Base-by-base conservation (phyloP, 129 eudicot genomes). In the Rutidosis leptorrhynchoides region DNA sequence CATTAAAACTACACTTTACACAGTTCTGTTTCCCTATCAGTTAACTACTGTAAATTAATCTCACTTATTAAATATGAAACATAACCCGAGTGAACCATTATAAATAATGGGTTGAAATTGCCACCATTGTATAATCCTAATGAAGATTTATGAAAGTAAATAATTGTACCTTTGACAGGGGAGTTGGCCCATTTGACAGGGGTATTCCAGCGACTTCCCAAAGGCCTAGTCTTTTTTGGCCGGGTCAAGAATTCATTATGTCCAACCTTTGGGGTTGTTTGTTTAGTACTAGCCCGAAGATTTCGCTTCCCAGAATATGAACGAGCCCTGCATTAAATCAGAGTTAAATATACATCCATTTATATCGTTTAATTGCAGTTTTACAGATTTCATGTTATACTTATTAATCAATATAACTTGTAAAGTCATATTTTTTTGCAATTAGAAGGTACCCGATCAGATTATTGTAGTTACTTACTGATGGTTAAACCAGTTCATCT, bases 181-280 rank as follows among this genome's bases (percentile, higher is more conserved):
- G 90, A 75, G 26, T 74, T 59, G 0, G 78, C 56, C 84, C 80
- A 82, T 35, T 32, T 46, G 49, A 84, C 74, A 24, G 84, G 71
- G 69, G 64, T 76, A 40, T 60, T 72, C 27, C 60, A 69, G 3
- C 73, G 72, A 68, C 43, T 80, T 67, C 86, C 77, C 40, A 10
- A 67, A 25, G 83, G 74, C 19, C 69, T 56, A 26, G 3, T 28
- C 69, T 60, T 81, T 59, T 77, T 79, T 37, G 86, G 67, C 72
- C 80, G 82, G 62, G 94, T 87, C 35, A 84, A 71, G 67, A 87
- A 91, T 71, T 87, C 96, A 25, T 86, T 76, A 24, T 80, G 84
- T 37, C 79, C 76, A 5, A 69, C 73, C 45, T 73, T 79, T 42
- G 71, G 77, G 45, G 70, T 74, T 53, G 61, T 24, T 22, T 59